Conservation (phyloP, 139 green algal species). For the Cymbomonas tetramitiformis region DNA sequence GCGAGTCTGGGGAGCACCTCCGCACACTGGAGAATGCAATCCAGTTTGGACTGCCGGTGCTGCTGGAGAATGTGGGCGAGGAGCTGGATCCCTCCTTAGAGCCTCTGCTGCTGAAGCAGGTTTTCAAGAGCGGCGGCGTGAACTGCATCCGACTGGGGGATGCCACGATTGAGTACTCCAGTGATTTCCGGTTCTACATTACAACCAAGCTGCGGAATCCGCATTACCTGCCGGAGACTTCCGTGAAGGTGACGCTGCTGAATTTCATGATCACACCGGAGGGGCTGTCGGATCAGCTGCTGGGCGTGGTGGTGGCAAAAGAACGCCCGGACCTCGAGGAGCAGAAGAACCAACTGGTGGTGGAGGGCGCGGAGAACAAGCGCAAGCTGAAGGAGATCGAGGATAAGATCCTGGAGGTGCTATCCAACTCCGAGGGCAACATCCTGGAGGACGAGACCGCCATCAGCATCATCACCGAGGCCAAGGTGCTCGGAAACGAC, state of each 20-base stretch:
- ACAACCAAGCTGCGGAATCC: constrained; percentile 41
- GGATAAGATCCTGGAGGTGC: constrained; percentile 32
- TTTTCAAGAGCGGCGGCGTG: constrained; percentile 30
- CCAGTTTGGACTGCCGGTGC: constrained; percentile 32
- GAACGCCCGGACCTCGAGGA: constrained; percentile 55
- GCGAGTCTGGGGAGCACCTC: constrained; percentile 32
- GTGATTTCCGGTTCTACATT: constrained; percentile 38
- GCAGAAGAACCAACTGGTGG: constrained; percentile 38
- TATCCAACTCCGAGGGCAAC: constrained; percentile 34
- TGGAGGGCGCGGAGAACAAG: constrained; percentile 42
- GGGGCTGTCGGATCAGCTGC: constrained; percentile 51
- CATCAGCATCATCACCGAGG: constrained; percentile 36
- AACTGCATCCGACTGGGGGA: constrained; percentile 33
- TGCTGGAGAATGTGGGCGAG: constrained; percentile 40
- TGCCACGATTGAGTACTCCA: constrained; percentile 27
- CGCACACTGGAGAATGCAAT: constrained; percentile 34
- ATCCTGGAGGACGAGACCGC: constrained; percentile 52
- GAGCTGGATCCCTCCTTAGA: constrained; percentile 33
- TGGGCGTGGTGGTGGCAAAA: constrained; percentile 49
- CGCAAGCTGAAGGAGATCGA: constrained; percentile 50
- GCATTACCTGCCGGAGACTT: constrained; percentile 34
- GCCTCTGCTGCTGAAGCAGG: constrained; percentile 35
- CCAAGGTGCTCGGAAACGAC: constrained; percentile 40
- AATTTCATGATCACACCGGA: constrained; percentile 65
- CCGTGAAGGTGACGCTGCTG: constrained; percentile 42